phyloP scores from a whole-genome alignment of 2,329 filamentous ascomycete genomes.

The Mariannaea elegans region DNA sequence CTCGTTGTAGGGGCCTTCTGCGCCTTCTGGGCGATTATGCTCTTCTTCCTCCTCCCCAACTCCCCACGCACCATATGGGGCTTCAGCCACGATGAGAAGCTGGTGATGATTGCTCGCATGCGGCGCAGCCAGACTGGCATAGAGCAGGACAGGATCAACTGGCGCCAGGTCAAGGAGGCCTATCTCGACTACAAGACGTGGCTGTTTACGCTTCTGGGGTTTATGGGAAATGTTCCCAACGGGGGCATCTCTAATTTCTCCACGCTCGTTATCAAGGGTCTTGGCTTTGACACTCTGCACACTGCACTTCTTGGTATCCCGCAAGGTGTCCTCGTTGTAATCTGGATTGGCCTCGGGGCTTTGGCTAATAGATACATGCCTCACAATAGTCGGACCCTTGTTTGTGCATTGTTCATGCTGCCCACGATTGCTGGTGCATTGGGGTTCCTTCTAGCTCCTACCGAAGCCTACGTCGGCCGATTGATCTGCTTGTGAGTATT shows the following conservation, averaged over 20 bases:
- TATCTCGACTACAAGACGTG: slow-evolving; percentile 67
- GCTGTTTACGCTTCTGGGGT: slow-evolving; percentile 63
- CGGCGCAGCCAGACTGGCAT: slow-evolving; percentile 67
- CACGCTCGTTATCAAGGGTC: slow-evolving; percentile 66
- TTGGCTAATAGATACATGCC: slow-evolving; percentile 51
- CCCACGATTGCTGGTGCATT: slow-evolving; percentile 68
- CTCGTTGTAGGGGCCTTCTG: slow-evolving; percentile 69
- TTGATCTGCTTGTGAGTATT: slow-evolving; percentile 60
- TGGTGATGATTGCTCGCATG: slow-evolving; percentile 64
- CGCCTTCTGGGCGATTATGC: slow-evolving; percentile 65
- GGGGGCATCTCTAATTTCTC: slow-evolving; percentile 70
- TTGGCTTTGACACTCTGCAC: slow-evolving; percentile 57
- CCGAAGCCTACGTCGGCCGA: slow-evolving; percentile 59
- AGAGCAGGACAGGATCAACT: slow-evolving; percentile 65
- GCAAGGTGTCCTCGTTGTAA: slow-evolving; percentile 47
- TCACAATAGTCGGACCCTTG: slow-evolving; percentile 59
- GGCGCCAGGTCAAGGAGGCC: slow-evolving; percentile 63
- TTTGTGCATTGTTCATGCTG: slow-evolving; percentile 64
- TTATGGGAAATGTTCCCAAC: slow-evolving; percentile 63
- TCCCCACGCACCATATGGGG: slow-evolving; percentile 63
- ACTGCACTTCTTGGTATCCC: slow-evolving; percentile 51
- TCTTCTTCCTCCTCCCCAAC: slow-evolving; percentile 66
- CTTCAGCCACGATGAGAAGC: slow-evolving; percentile 59
- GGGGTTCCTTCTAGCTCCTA: slow-evolving; percentile 63
- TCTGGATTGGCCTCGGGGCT: slow-evolving; percentile 53